Evolutionary conservation across 2,329 filamentous ascomycete species (phyloP), one percentile per base, ranked within the genome.

Genomic region (Dactylonectria estremocensis): DNA sequence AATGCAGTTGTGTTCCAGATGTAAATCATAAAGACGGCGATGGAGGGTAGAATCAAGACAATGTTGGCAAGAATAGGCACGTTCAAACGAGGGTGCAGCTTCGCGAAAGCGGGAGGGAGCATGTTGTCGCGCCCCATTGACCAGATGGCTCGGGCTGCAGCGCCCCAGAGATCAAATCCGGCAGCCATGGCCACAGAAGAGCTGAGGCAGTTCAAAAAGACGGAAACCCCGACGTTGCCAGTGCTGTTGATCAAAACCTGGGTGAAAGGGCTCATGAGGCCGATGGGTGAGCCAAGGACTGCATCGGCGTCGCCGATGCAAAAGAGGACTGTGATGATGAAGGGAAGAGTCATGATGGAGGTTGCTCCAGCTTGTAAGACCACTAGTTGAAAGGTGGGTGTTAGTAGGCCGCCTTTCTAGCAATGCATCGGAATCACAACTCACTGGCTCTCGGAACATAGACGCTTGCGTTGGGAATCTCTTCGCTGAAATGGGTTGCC

Each of bases 1-100:
- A 64, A 67, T 9, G 65, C 65, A 18, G 65, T 67, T 8, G 59
- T 64, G 45, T 67, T 67, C 65, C 65, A 64, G 53, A 67, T 67
- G 35, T 64, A 67, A 37, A 67, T 67, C 60, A 64, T 53, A 18
- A 60, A 67, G 5, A 67, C 52, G 4, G 48, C 48, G 16, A 60
- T 60, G n/a, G 60, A 64, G 8, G 60, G 60, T 10, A 56, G 5
- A 31, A 66, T 57, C 24, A 66, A 7, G 14, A 61, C 50, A 10
- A 66, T n/a, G 28, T 66, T 66, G 20, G 63, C 63, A 10, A 55
- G 43, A 35, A 66, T 40, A 1, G 63, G 57, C 2, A 66, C 63
- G 4, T 55, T 43, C 63, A 57, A 61, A 11, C 57, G 37, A 18
- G 50, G 56, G 43, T 66, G 56, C 24, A 66, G 37, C 52, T 55